Evolutionary conservation across 148 eudicot genomes (phyloP), one percentile per base, ranked within the genome.

Genomic region (Nepenthes mirabilis): DNA sequence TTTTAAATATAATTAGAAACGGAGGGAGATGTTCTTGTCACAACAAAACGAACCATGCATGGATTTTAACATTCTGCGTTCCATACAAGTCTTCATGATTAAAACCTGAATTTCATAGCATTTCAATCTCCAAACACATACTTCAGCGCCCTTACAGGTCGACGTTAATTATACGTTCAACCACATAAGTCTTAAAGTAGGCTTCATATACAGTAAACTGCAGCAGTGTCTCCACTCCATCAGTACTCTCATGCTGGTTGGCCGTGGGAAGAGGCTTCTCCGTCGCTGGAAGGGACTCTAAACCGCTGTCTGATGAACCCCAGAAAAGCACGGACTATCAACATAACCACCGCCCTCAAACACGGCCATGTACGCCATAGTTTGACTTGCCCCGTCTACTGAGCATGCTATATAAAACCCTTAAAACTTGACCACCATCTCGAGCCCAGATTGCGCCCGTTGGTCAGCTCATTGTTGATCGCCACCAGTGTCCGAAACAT

Each of bases 401-500:
- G 96, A 79, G 59, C 93, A 83, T 14, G 79, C 65, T 1, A 89
- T 70, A 35, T 89, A 89, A 40, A 83, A 79, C 52, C 93, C 93
- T 65, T 85, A 87, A 3, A 90, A 85, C 60, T 77, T 84, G 0
- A 93, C 96, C 2, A 89, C 59, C 56, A 78, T 54, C 0, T 80
- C 82, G 93, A 81, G 9, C 82, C 82, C 1, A 76, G 76, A 45
- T 70, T 80, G 23, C 74, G 85, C 43, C 82, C 88, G 52, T 81
- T 90, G 0, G 93, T 89, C 33, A 89, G 59, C 66, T 85, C 87
- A 23, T 89, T 90, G n/a, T 89, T 93, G 2, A 85, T 67, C 1
- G 71, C 90, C 2, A 85, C 85, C 82, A 85, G 58, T 32, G 93
- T 89, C 32, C 96, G 93, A 51, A 85, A 82, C 89, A 81, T 83